Evolutionary conservation across 495 filamentous ascomycete genomes (phyloP), one percentile per base, ranked within the genome.

Genomic region (Penicillium lagena): DNA sequence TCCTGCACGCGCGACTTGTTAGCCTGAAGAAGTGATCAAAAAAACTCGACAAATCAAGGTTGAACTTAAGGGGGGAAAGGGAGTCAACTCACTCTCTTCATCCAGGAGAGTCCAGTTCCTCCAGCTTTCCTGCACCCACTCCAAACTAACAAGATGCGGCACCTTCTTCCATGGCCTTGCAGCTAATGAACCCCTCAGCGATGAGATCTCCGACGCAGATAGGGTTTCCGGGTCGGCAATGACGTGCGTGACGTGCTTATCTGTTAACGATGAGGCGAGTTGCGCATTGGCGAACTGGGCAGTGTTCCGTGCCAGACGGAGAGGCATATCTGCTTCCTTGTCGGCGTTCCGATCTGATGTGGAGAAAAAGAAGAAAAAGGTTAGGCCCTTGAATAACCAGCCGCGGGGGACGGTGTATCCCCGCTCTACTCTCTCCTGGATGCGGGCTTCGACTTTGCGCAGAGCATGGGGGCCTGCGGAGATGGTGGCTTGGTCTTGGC

Each of bases 111-210:
- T 95, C 45, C 73, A 73, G 62, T 89, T 83, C 46, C 66, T 66
- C 87, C 90, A 94, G 54, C 86, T 85, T 46, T 89, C 79, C 39
- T 80, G 73, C 1, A 96, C 67, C 93, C 93, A 98, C 13, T 72
- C 68, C 17, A 68, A 50, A 1, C 65, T 79, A 10, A 96, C 85
- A 17, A 95, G 63, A 52, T 90, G 73, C 1, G 91, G 89, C 12
- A 89, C 50, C 39, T 67, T 75, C 36, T 61, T 58, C 9, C 65
- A 58, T 2, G 53, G 28, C 31, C 48, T 58, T 2, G 42, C 41
- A 31, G 64, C 52, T 13, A 64, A 17, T 0, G 51, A 48, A n/a
- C 44, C 38, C 27, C 71, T 58, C 10, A 74, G 45, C n/a, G 53
- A 51, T 0, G 46, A 45, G 8, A 64, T 42, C 1, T 67, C 50